phyloP scores from a whole-genome alignment of 108 stramenopile genomes.

The Pseudonitzschia multistriata region DNA sequence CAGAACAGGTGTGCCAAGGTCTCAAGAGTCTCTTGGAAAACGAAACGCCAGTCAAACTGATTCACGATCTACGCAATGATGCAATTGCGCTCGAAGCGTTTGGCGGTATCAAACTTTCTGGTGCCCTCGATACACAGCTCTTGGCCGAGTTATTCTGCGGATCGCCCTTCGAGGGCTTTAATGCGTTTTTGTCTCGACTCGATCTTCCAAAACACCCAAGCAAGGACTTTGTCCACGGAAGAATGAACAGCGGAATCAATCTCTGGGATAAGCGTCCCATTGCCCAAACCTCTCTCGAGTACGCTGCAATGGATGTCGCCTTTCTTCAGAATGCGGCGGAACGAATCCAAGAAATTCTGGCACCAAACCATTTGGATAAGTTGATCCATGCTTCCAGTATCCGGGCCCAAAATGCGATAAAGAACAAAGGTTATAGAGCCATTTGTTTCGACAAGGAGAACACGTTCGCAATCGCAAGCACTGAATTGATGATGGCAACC shows the following conservation, averaged over 20 bases:
- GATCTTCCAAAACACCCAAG: neutral
- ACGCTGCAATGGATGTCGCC: neutral
- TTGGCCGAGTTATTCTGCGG: slow-evolving; percentile 10
- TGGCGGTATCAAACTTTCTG: neutral
- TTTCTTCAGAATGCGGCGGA: slow-evolving; percentile 1
- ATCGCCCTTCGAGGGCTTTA: neutral
- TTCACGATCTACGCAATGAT: slow-evolving; percentile 23
- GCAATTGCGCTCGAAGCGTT: slow-evolving; percentile 4
- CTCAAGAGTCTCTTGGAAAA: slow-evolving; percentile 1
- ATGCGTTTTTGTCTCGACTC: neutral
- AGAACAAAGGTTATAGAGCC: neutral
- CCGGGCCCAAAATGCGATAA: neutral
- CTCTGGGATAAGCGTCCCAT: neutral
- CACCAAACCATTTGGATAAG: neutral
- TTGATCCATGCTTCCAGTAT: slow-evolving; percentile 1
- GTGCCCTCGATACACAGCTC: slow-evolving; percentile 11
- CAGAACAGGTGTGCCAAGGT: neutral
- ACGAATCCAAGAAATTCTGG: neutral
- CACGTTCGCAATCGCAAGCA: neutral
- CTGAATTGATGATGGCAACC: neutral
- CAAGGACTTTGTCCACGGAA: neutral
- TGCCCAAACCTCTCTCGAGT: neutral
- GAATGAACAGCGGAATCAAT: neutral
- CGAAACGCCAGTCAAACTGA: slow-evolving; percentile 11
- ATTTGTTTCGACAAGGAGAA: slow-evolving; percentile 13